Evolutionary conservation across 805 yeast genomes (phyloP), one percentile per base, ranked within the genome.

Genomic region (Yarrowia phangngaensis): DNA sequence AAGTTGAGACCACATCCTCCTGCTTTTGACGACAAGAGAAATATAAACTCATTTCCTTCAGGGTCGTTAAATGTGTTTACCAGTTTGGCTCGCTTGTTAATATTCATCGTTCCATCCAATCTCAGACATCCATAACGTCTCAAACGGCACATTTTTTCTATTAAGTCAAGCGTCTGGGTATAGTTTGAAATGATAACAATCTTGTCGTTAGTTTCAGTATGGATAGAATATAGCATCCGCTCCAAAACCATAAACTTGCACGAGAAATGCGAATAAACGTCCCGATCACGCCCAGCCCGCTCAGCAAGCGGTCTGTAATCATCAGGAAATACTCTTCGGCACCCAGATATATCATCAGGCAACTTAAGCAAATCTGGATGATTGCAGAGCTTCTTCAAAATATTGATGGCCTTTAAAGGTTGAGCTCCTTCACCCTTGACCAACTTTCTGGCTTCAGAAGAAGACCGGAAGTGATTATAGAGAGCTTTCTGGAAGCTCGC

Each of bases 1-100:
- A 92, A 74, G 63, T 92, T 92, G 59, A 92, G 86, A 67, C 98
- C 98, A 71, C 98, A 92, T 1, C 98, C 98, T 58, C 98, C 98
- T 1, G 98, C 98, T 64, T 92, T 92, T 6, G 95, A 85, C 62
- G 95, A 85, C 46, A 92, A 70, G 52, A 92, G 70, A 58, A 92
- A 92, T 2, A 92, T 79, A 63, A 90, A 92, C 56, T 89, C 97
- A 1, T 79, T 72, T 2, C 88, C 84, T 34, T 84, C 83, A 1
- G 97, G 96, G 58, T 92, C 84, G 60, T 92, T 92, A 66, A 92
- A 89, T 56, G 75, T 70, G 64, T 90, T 97, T 14, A 92, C 98
- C 23, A 90, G 70, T 58, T 84, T 87, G 60, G 92, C 97, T 54
- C 98, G 76, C 62, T 92, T 92, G 66, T 84, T 85, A 51, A 92